Percentiles rank a stretch among this genome's conserved stretches.
Evolutionary conservation across 352 stramenopile species (phyloP).

Genomic region (Phytophthora kernoviae): DNA sequence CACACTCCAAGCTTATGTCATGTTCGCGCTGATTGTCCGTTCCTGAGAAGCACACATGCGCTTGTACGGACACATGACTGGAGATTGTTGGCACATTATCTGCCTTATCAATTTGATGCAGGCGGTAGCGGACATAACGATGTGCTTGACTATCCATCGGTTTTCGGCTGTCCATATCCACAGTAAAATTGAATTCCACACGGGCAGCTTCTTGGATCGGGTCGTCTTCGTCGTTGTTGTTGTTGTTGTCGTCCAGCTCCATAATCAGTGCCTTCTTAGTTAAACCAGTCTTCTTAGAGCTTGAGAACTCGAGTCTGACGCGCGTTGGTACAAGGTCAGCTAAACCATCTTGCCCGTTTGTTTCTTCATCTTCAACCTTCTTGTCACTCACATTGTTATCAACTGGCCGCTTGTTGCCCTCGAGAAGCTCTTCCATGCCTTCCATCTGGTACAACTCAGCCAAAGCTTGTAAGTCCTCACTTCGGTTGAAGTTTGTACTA

Average conservation of each 20-base stretch:
- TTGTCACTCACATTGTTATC: conserved; percentile 4
- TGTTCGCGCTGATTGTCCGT: conserved; percentile 4
- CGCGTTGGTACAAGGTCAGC: conserved; percentile 18
- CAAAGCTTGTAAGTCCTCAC: conserved; percentile 67
- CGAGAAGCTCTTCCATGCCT: conserved; percentile 77
- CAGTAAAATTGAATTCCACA: conserved; percentile 44
- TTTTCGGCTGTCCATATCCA: conserved; percentile 55
- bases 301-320: conserved; percentile 58
- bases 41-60: conserved; percentile 38
- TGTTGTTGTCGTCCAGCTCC: conserved; percentile 51
- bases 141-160: conserved; percentile 57
- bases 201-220: conserved; percentile 1
- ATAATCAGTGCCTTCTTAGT: conserved; percentile 65
- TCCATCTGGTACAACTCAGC: conserved; percentile 84
- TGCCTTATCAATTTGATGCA: conserved; percentile 20
- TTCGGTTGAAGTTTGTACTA: conserved; percentile 48
- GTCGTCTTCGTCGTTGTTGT: conserved; percentile 37
- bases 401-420: conserved; percentile 21
- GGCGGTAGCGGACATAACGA: conserved; percentile 64
- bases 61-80: conserved; percentile 40
- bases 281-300: conserved; percentile 8
- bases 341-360: conserved; percentile 10
- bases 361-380: conserved; percentile 12
- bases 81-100: conserved; percentile 22
- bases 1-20: conserved; percentile 39